Base-by-base conservation (phyloP, 2,329 filamentous ascomycete species). In the Fusarium subtropicale region DNA sequence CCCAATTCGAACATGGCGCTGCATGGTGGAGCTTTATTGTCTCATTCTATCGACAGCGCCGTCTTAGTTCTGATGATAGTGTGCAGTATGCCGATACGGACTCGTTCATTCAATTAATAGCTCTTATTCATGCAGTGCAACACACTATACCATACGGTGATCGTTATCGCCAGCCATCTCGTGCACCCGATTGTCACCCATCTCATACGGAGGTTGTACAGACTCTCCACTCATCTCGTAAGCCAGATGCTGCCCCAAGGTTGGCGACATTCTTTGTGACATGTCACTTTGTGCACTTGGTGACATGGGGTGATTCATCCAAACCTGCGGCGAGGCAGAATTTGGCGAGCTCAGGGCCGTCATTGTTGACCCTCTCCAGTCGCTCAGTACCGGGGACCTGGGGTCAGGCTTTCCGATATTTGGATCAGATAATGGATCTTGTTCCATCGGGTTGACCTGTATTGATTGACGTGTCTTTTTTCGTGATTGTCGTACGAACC, bases 311-410 rank as follows among this genome's bases (percentile, higher is more conserved):
- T 38, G 33, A 39, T 48, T 22, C 16, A 33, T 22, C 31, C 42
- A 56, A 8, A 11, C 26, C 10, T 56, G 53, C 1, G 53, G 53
- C 7, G 53, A 56, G 3, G 33, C 6, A 7, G 53, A 48, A 39
- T 56, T 18, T 24, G 42, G 36, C 5, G 42, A 56, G 53, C 42
- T 39, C 15, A 41, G 6, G 6, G 34, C 33, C 4, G 53, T 56
- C 31, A 56, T 31, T 26, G 36, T 39, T 6, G 53, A 56, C 18
- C n/a, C 20, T 39, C 53, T 48, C 53, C 53, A 56, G 12, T 56
- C 26, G 18, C 42, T 39, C 16, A 16, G 16, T 6, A 16, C 24
- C 3, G 53, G n/a, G 2, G 53, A 36, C 11, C 7, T 28, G 10
- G 16, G 18, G 12, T 15, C 16, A 2, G 33, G n/a, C 33, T 47